Base-by-base conservation (phyloP, 75 land plant genomes). In the Cryptomeria japonica region DNA sequence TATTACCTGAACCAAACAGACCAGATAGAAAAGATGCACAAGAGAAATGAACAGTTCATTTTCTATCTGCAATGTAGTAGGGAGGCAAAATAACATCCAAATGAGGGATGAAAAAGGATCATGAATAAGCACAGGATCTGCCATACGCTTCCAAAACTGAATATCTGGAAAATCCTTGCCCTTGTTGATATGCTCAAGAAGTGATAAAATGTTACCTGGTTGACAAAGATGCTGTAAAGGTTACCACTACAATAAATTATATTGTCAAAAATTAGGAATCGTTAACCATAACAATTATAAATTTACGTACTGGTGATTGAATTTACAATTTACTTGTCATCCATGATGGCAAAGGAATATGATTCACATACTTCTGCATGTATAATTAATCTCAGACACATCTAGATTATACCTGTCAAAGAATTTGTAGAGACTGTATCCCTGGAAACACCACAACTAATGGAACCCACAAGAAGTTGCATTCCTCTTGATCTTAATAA, bases 51-150 rank as follows among this genome's bases (percentile, higher is more conserved):
- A 93, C 14, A 93, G 90, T 28, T 92, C 95, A 42, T 70, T 84
- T 47, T 89, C 92, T 14, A 87, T 87, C 22, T 95, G 84, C 84
- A 98, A 91, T 84, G 96, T 93, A 41, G 80, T 58, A 25, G 99
- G 99, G 38, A 98, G 97, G 49, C 95, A 97, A 87, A 94, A 98
- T n/a, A 98, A 92, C 75, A 93, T 85, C 99, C 99, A 98, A 88
- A 96, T 90, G 83, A 98, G 89, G 3, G 99, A 94, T 86, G 97
- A 95, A 79, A 98, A 98, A 11, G 99, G 94, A 88, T 98, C 99
- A 88, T 90, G 99, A 83, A 92, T 88, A 85, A 98, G 90, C 83
- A 98, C 88, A 36, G 99, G 99, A 92, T 96, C 96, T 83, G 95
- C 95, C 68, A 92, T 90, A 41, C 93, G 92, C 73, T 92, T 94